Evolutionary conservation across 495 filamentous ascomycete genomes (phyloP).

Genomic region (Penicillium paxilli): DNA sequence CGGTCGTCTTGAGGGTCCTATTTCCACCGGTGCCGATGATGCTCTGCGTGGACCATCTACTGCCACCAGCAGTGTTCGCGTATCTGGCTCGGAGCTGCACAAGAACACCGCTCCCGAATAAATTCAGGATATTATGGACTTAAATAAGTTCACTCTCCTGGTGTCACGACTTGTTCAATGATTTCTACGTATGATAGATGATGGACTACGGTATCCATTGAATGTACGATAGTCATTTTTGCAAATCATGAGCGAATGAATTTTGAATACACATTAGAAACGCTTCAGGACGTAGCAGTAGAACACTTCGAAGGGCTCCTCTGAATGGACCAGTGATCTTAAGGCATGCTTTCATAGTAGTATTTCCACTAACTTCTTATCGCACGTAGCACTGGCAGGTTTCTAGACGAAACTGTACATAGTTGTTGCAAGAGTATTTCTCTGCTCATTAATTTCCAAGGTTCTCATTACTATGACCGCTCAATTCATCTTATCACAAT

Average conservation of each 20-base stretch:
- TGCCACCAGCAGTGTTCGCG: constrained; percentile 56
- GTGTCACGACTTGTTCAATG: constrained; percentile 41
- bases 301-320: no score
- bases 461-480: no score
- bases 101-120: constrained; percentile 40
- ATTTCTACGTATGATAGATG: not conserved
- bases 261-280: not conserved
- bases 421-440: no score
- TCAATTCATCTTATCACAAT: no score
- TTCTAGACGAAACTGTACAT: no score
- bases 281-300: no score
- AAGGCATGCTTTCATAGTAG: no score
- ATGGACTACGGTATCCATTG: constrained; percentile 13
- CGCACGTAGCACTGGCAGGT: no score
- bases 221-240: constrained; percentile 20
- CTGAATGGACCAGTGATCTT: no score
- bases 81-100: constrained; percentile 41
- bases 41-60: constrained; percentile 65
- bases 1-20: constrained; percentile 52
- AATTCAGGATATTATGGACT: constrained; percentile 55
- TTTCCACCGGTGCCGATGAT: constrained; percentile 54
- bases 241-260: constrained; percentile 19
- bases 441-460: no score
- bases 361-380: no score
- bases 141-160: constrained; percentile 53